Conservation (phyloP, 2,329 filamentous ascomycete genomes). For the Hymenoscyphus scutula region DNA sequence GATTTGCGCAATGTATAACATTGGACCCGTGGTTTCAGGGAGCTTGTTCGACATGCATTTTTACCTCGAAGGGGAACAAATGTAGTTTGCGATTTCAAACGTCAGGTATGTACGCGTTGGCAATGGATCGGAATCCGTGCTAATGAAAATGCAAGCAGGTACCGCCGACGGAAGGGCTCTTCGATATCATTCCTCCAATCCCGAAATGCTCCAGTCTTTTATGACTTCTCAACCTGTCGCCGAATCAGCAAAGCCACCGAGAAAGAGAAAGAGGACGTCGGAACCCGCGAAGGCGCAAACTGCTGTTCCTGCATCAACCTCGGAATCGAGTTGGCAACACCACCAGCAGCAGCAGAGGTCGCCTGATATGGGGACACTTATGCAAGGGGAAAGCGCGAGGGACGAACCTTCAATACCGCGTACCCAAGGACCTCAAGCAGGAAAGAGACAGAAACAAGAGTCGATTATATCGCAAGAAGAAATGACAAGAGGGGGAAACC, state of each 20-base stretch:
- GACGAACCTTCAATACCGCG: background rate
- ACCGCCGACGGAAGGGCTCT: slow-evolving; percentile 26
- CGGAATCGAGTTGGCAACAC: background rate
- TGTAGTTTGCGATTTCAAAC: slow-evolving; percentile 27
- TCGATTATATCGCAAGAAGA: background rate
- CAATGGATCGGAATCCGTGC: background rate
- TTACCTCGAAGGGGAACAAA: slow-evolving; percentile 30
- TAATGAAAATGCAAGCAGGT: slow-evolving; percentile 17
- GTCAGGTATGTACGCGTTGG: slow-evolving; percentile 19
- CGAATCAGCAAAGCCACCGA: slow-evolving; percentile 15
- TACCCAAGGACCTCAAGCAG: background rate
- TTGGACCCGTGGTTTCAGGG: slow-evolving; percentile 31
- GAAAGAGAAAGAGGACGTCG: slow-evolving; percentile 24
- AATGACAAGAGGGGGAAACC: background rate
- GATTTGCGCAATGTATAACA: slow-evolving; percentile 29
- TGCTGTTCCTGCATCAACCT: slow-evolving; percentile 12
- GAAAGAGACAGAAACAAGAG: background rate
- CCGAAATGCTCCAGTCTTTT: slow-evolving; percentile 21
- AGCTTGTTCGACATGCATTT: slow-evolving; percentile 30
- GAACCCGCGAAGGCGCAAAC: slow-evolving; percentile 8
- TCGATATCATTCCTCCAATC: slow-evolving; percentile 25
- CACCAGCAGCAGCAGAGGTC: background rate
- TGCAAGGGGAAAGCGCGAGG: slow-evolving; percentile 9
- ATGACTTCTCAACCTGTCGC: slow-evolving; percentile 13
- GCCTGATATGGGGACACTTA: slow-evolving; percentile 6